Evolutionary conservation across 495 filamentous ascomycete genomes (phyloP), one percentile per base, ranked within the genome.

Genomic region (Staphylotrichum tortipilum): DNA sequence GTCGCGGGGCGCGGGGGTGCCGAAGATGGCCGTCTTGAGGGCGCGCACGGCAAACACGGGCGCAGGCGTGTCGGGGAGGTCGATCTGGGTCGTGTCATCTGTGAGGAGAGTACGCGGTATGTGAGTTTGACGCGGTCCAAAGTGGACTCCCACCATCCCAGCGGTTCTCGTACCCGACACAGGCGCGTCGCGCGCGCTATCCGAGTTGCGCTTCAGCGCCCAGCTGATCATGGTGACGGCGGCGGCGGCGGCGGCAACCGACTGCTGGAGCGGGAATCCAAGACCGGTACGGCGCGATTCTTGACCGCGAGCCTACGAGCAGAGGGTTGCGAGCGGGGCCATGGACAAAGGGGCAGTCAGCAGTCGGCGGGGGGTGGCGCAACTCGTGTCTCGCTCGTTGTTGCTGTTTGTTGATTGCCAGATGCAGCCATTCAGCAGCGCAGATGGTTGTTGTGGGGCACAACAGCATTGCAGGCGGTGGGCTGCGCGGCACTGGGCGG

Each of bases 31-130:
- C 47, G 85, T 89, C 59, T 86, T 92, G 67, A 97, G 81, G 15
- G 92, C 94, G 58, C 90, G 89, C 49, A 92, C 79, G 11, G 90
- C 91, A 70, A 98, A 97, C 2, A 95, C 79, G 19, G 90, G 89
- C 22, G 89, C 94, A 10, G 92, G 94, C 6, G 92, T 97, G 54
- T 95, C 88, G 50, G 91, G 92, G 7, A 78, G 74, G 37, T 95
- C 88, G 17, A 73, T 55, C 49, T 74, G 70, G 2, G 68, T 67
- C 1, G 68, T 65, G 26, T 73, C 70, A 53, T 74, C 75, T 68
- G 40, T 5, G 40, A 56, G 17, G 15, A 11, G n/a, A 35, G 19
- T 53, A 1, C 6, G 26, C 26, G 6, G 6, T 10, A 28, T 28
- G 26, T 28, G 1, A 5, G 6, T 10, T 28, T 28, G 26, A 5